Evolutionary conservation across 1,139 yeast genomes (phyloP), one percentile per base, ranked within the genome.

Genomic region (Kazachstania sp.): DNA sequence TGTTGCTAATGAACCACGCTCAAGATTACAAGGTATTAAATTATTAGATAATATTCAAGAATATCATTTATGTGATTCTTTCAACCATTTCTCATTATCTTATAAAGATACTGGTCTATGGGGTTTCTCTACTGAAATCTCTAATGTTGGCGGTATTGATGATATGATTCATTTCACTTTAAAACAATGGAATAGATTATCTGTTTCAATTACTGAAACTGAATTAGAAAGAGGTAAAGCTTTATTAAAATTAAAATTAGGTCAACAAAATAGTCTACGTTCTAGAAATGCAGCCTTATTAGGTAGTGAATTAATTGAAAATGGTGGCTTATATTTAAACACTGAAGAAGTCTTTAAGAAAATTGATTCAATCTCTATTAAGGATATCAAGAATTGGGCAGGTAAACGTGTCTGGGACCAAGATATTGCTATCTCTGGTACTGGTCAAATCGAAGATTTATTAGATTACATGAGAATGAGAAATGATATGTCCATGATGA

Each of bases 401-500:
- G 75, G 77, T 64, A 74, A 74, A 56, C 73, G 78, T 69, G 74
- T 84, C 66, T 84, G 87, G 86, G 94, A 84, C 71, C 84, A 80
- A 74, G 95, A 84, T 68, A 74, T 84, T 63, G 94, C 85, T 59
- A 72, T 84, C 63, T 76, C 90, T 50, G 92, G 85, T 69, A 78
- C 86, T 55, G 95, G 95, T 69, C 85, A 81, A 72, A 83, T 82
- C 71, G 95, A 84, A 75, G 86, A 74, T 58, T 74, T 84, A 70
- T 72, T 84, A 65, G 95, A 84, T 69, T 84, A 84, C 79, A 75
- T 74, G 78, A 82, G 92, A 80, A 72, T 80, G 70, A 83, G 94
- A 81, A 82, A 81, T 71, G 88, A 82, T 65, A 84, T 85, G 88
- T 78, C 92, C 64, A 78, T 82, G 86, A 74, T 83, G 82, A 83